Base-by-base conservation (phyloP, 495 filamentous ascomycete species). In the Xylaria castorea region DNA sequence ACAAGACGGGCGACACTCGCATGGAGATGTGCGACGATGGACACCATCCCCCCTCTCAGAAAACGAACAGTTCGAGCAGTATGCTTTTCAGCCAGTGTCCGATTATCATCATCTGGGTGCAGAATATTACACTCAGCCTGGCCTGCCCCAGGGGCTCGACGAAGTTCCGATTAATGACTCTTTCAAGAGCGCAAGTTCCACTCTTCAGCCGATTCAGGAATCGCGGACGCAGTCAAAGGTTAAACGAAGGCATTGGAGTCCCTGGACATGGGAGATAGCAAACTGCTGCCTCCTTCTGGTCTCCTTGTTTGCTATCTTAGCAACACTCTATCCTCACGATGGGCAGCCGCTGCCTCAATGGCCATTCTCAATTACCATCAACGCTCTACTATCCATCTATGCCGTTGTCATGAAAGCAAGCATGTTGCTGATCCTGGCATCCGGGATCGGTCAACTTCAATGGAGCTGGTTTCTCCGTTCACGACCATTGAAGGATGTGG, bases 291-390 rank as follows among this genome's bases (percentile, higher is more conserved):
- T 67, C 32, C 44, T 67, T 67, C 18, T 67, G 20, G 16, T 53
- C 27, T 67, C 64, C 44, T 44, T 53, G 20, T 53, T 67, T 11
- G 64, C 66, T 16, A 75, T 78, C 27, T 60, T 72, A 11, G 71
- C 58, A 20, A 78, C 76, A 20, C 58, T 77, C 1, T 73, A 64
- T 9, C 64, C 75, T 34, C 70, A 75, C 61, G 46, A 75, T 38
- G 76, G 76, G 9, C 44, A 71, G 36, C 76, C 76, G 5, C 63
- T 75, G 30, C 76, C 76, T 32, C 40, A 78, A 71, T 78, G 76
- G 76, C 76, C 76, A 20, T 77, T 72, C 48, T 48, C 38, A 2
- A 73, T 78, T 3, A 75, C 76, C 25, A 75, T 78, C 66, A 78
- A 78, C 50, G 51, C 76, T 38, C 44, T 78, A 8, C 38, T 78